Percentiles rank a stretch among this genome's conserved stretches.
Conservation (phyloP, 495 filamentous ascomycete species). For the Penicillium coprophilum region DNA sequence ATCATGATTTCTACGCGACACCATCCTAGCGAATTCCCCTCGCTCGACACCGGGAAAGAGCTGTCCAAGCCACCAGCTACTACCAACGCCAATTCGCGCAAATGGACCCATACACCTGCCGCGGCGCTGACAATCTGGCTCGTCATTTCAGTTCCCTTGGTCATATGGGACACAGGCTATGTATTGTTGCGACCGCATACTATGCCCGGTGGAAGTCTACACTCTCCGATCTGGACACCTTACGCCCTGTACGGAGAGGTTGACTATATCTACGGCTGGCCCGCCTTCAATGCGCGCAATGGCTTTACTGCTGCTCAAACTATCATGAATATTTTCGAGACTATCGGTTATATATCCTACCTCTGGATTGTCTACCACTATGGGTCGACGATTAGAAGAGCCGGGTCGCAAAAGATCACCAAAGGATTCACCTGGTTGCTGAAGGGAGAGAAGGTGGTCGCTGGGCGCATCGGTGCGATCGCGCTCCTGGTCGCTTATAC, state of each 20-base stretch:
- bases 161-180: slow-evolving; percentile 82
- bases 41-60: slow-evolving; percentile 32
- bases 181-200: slow-evolving; percentile 77
- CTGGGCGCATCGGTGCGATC: slow-evolving; percentile 57
- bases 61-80: slow-evolving; percentile 30
- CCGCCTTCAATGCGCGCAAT: slow-evolving; percentile 66
- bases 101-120: slow-evolving; percentile 67
- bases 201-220: slow-evolving; percentile 76
- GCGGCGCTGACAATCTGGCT: slow-evolving; percentile 71
- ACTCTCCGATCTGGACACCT: slow-evolving; percentile 73
- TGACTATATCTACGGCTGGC: slow-evolving; percentile 84
- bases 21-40: slow-evolving; percentile 48
- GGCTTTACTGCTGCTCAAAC: slow-evolving; percentile 83
- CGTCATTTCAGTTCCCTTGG: slow-evolving; percentile 71
- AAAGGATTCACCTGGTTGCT: slow-evolving; percentile 45
- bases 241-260: slow-evolving; percentile 80
- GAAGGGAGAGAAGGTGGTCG: slow-evolving; percentile 51
- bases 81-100: slow-evolving; percentile 32
- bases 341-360: slow-evolving; percentile 67
- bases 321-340: slow-evolving; percentile 72
- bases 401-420: slow-evolving; percentile 32
- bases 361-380: slow-evolving; percentile 57
- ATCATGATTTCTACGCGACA: slow-evolving; percentile 55
- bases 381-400: slow-evolving; percentile 37
- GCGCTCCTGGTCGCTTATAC: slow-evolving; percentile 68